Base-by-base conservation (phyloP, 208 protist genomes). In the Naegleria fowleri region DNA sequence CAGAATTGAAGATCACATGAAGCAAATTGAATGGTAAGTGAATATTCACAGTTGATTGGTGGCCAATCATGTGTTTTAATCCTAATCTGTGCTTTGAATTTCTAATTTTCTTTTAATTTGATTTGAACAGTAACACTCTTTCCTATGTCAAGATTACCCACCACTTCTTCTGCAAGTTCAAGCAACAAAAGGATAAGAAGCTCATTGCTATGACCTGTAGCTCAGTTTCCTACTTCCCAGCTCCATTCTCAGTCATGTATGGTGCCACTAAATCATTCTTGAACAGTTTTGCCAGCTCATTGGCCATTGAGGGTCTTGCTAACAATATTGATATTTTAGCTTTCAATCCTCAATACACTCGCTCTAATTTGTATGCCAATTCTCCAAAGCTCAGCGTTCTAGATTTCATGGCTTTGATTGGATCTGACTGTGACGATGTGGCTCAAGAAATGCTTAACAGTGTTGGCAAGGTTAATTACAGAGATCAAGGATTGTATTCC, bases 311-410 rank as follows among this genome's bases (percentile, higher is more conserved):
- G 29, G 86, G n/a, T 89, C 9, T 38, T 40, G n/a, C 22, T 11
- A n/a, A 89, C 86, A 76, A 76, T 79, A 41, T 89, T 39, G 86
- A 89, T 38, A 39, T 89, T n/a, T 76, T 79, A 29, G 86, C 58
- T 40, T 89, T 40, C 29, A 67, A 39, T 89, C 86, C 86, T 39
- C 55, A 76, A 38, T 76, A 67, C 29, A 89, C 58, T n/a, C 22
- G 55, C 13, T 39, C 55, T 40, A 89, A 67, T 29, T 89, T 76
- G 55, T 79, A 89, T 76, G 52, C 22, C 36, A 79, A 89, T 13
- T 40, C 86, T n/a, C 22, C 36, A 38, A 89, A 89, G 29, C 33
- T 89, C 25, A 39, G 58, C 13, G 36, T 76, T 39, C 43, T 89
- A n/a, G 58, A 89, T n/a, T 89, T 89, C 9, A 40, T 89, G 22